These are phyloP conservation scores for Aspergillus luchuensis DNA, from an alignment of 2,329 filamentous ascomycete species.

Conservation along the genomic window DNA sequence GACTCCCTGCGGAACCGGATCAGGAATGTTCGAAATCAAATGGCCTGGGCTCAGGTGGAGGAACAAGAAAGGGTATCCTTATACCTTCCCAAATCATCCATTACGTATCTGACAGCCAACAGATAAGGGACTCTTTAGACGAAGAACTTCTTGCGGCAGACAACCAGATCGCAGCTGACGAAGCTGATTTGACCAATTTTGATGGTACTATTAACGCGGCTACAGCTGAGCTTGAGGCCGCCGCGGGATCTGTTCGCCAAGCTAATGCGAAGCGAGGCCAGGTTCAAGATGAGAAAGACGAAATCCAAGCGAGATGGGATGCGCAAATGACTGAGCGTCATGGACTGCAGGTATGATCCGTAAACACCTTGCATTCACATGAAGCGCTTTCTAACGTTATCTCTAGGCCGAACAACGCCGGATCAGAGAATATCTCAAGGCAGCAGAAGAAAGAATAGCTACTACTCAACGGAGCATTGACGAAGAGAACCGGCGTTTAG, in stretches of 20 bases:
- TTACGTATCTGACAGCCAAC: slow-evolving; percentile 12
- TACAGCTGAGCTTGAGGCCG: slow-evolving; percentile 41
- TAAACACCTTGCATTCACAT: not conserved
- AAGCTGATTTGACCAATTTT: slow-evolving; percentile 48
- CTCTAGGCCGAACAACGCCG: slow-evolving; percentile 66
- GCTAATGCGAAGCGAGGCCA: slow-evolving; percentile 48
- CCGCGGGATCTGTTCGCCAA: slow-evolving; percentile 46
- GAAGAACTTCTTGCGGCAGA: slow-evolving; percentile 40
- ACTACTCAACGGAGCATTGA: slow-evolving; percentile 50
- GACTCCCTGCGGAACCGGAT: slow-evolving; percentile 64
- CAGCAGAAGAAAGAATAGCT: slow-evolving; percentile 49
- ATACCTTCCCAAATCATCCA: not conserved
- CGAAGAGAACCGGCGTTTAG: slow-evolving; percentile 58
- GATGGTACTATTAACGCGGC: slow-evolving; percentile 50
- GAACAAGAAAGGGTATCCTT: slow-evolving; percentile 64
- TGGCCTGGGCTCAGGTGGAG: slow-evolving; percentile 85
- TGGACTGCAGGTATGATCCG: slow-evolving; percentile 50
- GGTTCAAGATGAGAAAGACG: slow-evolving; percentile 51
- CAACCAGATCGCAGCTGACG: slow-evolving; percentile 53
- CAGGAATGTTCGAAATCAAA: slow-evolving; percentile 63
- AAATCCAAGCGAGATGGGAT: slow-evolving; percentile 55
- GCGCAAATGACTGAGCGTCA: slow-evolving; percentile 57
- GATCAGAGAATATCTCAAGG: slow-evolving; percentile 61
- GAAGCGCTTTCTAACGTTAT: slow-evolving; percentile 17
- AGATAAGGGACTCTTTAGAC: slow-evolving; percentile 41